phyloP scores from a whole-genome alignment of 768 basidiomycete genomes.

The Leccinum longicurvipes region DNA sequence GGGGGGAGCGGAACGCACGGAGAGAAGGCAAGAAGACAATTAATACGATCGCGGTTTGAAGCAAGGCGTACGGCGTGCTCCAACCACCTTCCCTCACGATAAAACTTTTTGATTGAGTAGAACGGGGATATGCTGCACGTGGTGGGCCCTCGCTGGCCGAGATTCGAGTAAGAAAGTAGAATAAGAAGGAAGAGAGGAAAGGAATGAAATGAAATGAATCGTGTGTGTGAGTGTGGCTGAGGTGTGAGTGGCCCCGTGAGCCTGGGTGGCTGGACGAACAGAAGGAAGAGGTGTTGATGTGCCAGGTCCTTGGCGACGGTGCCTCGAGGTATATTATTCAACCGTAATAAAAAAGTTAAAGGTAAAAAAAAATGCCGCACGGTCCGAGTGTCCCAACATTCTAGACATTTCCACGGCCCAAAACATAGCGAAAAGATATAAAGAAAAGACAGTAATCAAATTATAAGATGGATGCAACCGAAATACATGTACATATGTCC shows the following conservation, averaged over 20 bases:
- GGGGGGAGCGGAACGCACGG: constrained; percentile 15
- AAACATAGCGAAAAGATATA: neutral
- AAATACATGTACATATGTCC: constrained; percentile 29
- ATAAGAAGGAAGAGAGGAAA: neutral
- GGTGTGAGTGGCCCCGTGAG: neutral
- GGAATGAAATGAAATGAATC: neutral
- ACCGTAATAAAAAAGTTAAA: neutral
- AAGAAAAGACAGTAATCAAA: neutral
- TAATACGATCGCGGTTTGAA: neutral
- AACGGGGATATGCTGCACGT: neutral
- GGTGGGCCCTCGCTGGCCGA: neutral
- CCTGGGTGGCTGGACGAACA: neutral
- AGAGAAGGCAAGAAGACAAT: neutral
- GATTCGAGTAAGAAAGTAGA: neutral
- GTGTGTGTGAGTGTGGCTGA: neutral
- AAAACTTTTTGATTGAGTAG: neutral
- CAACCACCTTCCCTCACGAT: neutral
- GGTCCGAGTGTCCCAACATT: neutral
- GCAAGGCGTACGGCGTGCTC: neutral
- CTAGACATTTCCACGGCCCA: neutral
- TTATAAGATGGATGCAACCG: constrained; percentile 13
- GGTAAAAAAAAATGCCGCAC: neutral
- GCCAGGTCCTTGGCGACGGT: too few species aligned
- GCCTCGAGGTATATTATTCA: neutral
- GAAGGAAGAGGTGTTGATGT: neutral